Conservation (phyloP, 768 basidiomycete genomes). For the Boletus vermiculosoides region DNA sequence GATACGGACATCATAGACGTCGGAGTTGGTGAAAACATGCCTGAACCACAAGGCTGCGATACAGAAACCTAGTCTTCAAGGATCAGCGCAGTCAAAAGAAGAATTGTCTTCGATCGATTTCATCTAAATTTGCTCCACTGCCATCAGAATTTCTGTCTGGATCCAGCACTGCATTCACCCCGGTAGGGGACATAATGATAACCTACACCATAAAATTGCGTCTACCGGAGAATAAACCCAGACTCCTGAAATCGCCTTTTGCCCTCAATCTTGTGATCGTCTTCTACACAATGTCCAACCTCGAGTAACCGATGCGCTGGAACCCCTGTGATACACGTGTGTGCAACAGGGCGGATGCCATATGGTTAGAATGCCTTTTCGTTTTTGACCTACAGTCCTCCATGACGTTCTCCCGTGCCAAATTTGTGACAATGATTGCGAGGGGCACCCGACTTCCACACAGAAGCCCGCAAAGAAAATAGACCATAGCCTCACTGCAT, state of each 20-base stretch:
- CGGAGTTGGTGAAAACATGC: too few relatives aligned
- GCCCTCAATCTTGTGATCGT: not conserved
- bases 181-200: not conserved
- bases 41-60: too few relatives aligned
- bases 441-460: slow-evolving; percentile 2
- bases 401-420: not conserved
- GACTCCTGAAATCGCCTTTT: too few relatives aligned
- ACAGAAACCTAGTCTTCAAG: too few relatives aligned
- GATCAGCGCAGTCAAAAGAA: too few relatives aligned
- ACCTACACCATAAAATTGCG: not conserved
- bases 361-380: not conserved
- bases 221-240: not conserved
- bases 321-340: slow-evolving; percentile 4
- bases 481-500: slow-evolving; percentile 7
- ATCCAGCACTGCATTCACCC: not conserved
- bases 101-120: too few relatives aligned
- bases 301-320: not conserved
- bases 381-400: slow-evolving; percentile 9
- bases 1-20: too few relatives aligned
- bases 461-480: slow-evolving; percentile 5
- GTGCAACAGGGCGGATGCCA: not conserved
- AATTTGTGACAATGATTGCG: slow-evolving; percentile 7
- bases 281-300: not conserved
- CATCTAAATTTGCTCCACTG: not conserved
- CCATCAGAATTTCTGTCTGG: not conserved